Evolutionary conservation across 768 basidiomycete species (phyloP).

Genomic region (Stropharia rugosoannulata): DNA sequence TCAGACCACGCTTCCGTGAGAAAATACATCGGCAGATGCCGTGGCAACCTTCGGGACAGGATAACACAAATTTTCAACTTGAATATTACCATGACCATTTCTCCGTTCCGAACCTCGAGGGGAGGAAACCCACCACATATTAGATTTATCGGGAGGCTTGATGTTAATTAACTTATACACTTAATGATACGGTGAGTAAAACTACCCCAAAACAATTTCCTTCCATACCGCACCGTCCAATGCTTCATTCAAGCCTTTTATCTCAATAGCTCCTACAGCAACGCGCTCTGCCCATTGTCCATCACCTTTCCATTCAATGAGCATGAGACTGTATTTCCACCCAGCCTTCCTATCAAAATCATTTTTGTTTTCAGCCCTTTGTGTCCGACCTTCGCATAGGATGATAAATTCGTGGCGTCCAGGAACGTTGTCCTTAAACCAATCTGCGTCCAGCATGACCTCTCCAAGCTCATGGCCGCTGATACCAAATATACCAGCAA

Average conservation of each 20-base stretch:
- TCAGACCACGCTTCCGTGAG: too few relatives aligned
- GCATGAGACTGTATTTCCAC: slow-evolving; percentile 10
- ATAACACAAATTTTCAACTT: too few relatives aligned
- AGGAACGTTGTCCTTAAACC: slow-evolving; percentile 5
- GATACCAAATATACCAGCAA: slow-evolving; percentile 7
- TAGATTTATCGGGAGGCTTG: too few relatives aligned
- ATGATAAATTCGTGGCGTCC: slow-evolving; percentile 8
- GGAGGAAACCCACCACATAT: too few relatives aligned
- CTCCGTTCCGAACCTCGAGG: too few relatives aligned
- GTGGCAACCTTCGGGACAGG: too few relatives aligned
- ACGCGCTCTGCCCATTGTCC: slow-evolving; percentile 12
- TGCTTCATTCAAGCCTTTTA: slow-evolving; percentile 2
- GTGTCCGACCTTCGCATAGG: slow-evolving; percentile 11
- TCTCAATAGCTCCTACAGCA: slow-evolving; percentile 8
- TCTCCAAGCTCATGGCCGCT: slow-evolving; percentile 4
- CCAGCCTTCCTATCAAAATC: slow-evolving; percentile 4
- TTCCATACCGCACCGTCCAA: slow-evolving; percentile 12
- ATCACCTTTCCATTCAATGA: slow-evolving; percentile 11
- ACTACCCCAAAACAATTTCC: slow-evolving; percentile 10
- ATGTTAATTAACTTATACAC: too few relatives aligned
- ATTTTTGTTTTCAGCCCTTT: slow-evolving; percentile 1
- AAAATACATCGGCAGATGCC: too few relatives aligned
- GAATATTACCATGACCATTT: too few relatives aligned
- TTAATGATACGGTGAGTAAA: background rate
- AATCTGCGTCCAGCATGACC: slow-evolving; percentile 3